A percentile compares a stretch with the other conserved stretches of the same genome.
Conservation (phyloP, 2,329 filamentous ascomycete species). For the Sclerotinia borealis region DNA sequence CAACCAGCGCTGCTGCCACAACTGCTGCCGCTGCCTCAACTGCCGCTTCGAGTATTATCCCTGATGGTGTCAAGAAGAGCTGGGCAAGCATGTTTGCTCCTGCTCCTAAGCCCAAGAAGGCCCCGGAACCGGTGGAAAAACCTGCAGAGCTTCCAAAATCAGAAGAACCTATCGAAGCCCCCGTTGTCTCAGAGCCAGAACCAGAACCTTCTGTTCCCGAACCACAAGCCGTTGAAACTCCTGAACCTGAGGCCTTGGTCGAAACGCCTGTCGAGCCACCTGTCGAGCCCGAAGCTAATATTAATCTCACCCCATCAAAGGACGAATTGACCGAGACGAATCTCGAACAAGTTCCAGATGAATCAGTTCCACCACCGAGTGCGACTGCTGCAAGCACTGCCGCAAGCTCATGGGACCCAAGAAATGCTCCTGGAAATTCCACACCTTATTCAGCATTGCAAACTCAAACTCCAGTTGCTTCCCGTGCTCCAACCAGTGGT, state of each 20-base stretch:
- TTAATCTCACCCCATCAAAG: constrained; percentile 61
- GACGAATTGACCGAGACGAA: constrained; percentile 87
- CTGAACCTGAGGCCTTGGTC: constrained; percentile 32
- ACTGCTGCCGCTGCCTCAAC: constrained; percentile 34
- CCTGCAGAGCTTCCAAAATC: constrained; percentile 20
- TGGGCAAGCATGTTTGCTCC: constrained; percentile 73
- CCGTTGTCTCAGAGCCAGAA: constrained; percentile 30
- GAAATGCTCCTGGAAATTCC: constrained; percentile 50
- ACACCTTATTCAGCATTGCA: constrained; percentile 62
- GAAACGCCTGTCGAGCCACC: constrained; percentile 28
- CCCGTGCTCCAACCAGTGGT: constrained; percentile 57
- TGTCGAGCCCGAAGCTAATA: constrained; percentile 33
- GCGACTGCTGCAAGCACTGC: constrained; percentile 84
- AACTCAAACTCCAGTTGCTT: constrained; percentile 47
- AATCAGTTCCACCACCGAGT: constrained; percentile 68
- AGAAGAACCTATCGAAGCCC: constrained; percentile 26
- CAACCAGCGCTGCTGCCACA: constrained; percentile 33
- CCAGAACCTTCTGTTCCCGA: constrained; percentile 39
- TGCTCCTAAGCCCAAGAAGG: constrained; percentile 46
- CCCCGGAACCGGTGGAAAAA: constrained; percentile 38
- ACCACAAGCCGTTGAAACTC: constrained; percentile 27
- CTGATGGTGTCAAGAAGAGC: constrained; percentile 46
- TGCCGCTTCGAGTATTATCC: constrained; percentile 33
- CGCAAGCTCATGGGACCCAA: constrained; percentile 77
- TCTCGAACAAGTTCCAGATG: constrained; percentile 82